Evolutionary conservation across 257 asterid genomes (phyloP), one percentile per base, ranked within the genome.

Genomic region (Lycium barbarum): DNA sequence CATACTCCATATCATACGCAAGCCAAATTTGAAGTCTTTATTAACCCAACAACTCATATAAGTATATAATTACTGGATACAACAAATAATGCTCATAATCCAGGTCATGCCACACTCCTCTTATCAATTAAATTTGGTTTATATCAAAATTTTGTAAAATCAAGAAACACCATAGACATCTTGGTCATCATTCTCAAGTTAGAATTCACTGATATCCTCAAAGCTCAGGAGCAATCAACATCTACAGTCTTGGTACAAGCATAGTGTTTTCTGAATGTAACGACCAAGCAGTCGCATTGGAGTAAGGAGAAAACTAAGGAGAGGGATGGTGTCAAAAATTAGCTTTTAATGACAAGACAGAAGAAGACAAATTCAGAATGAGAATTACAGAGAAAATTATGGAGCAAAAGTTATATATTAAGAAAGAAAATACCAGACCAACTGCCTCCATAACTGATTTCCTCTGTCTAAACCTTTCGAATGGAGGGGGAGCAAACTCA

Each of bases 401-500:
- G 74, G 58, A 79, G 26, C 35, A 73, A 51, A 85, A 80, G 20
- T 66, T n/a, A 2, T 33, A 67, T 57, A 61, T 20, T 54, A 53
- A 80, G 35, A 80, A 70, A 78, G 9, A 79, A 84, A 35, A 35
- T 93, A 96, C 99, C 95, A 55, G 71, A 65, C 86, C 20, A 35
- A 89, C 83, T 57, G 88, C 91, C 81, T 83, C 80, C 18, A 79
- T 67, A 88, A 87, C 89, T 74, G 91, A 83, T 87, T 72, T 68
- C 61, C 83, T 87, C 84, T 59, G 90, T 85, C 72, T 90, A n/a
- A 95, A 87, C 90, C 95, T 91, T 88, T 93, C 89, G 51, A 95
- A 97, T 18, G 99, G 98, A 86, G 98, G 92, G 87, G 98, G 98
- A 73, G 98, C 96, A 90, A 79, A 87, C 66, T 88, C 82, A 84